Evolutionary conservation across 75 land plant genomes (phyloP).

Genomic region (Ceratopteris richardii): DNA sequence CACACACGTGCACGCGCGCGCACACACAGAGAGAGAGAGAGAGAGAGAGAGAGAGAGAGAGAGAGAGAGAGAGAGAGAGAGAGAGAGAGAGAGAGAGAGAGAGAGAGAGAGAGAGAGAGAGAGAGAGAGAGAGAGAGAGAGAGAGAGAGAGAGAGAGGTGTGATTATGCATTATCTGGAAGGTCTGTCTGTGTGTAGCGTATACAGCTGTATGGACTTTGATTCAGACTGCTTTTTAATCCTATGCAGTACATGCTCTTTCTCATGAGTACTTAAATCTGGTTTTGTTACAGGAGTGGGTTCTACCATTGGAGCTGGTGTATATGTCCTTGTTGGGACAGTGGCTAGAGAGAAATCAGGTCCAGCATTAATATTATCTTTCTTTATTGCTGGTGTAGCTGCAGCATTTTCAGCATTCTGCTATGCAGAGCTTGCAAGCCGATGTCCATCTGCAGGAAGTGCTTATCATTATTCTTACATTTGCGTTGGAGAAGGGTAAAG

Average conservation of each 20-base stretch:
- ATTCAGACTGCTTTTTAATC: no score
- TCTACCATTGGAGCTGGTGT: conserved; percentile 98
- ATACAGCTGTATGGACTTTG: no score
- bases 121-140: no score
- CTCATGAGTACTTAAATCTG: not conserved
- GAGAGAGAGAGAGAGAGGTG: no score
- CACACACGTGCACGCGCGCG: no score
- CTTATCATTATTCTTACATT: conserved; percentile 95
- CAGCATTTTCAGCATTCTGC: conserved; percentile 95
- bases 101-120: no score
- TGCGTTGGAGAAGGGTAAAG: conserved; percentile 96
- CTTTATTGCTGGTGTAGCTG: conserved; percentile 89
- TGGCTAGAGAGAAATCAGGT: conserved; percentile 88
- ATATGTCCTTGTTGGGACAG: conserved; percentile 94
- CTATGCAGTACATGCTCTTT: not conserved
- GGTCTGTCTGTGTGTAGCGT: no score
- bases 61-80: no score
- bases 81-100: no score
- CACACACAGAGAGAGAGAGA: no score
- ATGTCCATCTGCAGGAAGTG: conserved; percentile 97
- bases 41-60: no score
- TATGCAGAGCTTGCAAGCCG: conserved; percentile 98
- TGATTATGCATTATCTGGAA: no score
- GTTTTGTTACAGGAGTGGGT: conserved; percentile 60
- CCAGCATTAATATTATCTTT: conserved; percentile 87